Evolutionary conservation across 2,329 filamentous ascomycete species (phyloP).

Genomic region (Colletotrichum tamarilloi): DNA sequence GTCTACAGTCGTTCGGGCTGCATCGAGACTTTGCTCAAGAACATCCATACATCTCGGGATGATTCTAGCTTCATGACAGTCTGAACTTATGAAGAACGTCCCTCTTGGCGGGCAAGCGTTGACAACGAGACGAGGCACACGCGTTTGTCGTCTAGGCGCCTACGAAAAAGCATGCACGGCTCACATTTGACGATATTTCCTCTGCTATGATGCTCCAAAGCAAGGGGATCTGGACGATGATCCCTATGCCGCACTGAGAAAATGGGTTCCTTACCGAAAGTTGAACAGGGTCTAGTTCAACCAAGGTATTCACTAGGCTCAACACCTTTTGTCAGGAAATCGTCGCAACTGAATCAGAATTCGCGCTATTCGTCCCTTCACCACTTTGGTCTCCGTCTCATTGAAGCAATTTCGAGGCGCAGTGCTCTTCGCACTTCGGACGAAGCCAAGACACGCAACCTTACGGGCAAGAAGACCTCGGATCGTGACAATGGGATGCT

Average conservation of each 20-base stretch:
- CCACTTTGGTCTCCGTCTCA: background rate
- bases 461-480: background rate
- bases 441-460: conserved; percentile 4
- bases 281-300: background rate
- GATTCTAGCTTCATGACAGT: background rate
- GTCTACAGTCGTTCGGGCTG: background rate
- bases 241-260: background rate
- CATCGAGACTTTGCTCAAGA: background rate
- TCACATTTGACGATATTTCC: background rate
- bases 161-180: background rate
- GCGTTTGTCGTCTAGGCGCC: background rate
- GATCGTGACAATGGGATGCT: background rate
- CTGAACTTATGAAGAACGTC: background rate
- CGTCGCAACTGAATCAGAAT: background rate
- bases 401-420: background rate
- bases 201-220: background rate
- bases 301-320: background rate
- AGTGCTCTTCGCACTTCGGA: background rate
- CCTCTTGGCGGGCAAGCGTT: background rate
- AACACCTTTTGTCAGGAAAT: background rate
- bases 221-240: background rate
- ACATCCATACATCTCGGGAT: background rate
- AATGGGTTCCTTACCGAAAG: background rate
- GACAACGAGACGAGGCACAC: background rate
- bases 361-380: background rate